These are phyloP conservation scores for Globisporangium spinosum DNA, from an alignment of 352 stramenopile species.

Conservation along the genomic window DNA sequence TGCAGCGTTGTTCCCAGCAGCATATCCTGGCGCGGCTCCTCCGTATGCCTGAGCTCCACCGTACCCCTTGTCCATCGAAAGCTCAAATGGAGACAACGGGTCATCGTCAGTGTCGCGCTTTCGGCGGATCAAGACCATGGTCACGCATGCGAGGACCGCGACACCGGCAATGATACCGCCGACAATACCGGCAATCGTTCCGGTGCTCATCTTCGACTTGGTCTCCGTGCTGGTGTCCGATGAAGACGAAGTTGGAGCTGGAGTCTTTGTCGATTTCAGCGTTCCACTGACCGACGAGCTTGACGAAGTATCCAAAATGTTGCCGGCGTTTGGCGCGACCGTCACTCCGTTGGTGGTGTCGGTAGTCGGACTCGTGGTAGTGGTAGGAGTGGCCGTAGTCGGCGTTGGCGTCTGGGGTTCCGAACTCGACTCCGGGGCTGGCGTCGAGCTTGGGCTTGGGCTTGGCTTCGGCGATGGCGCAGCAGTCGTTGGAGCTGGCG, in stretches of 20 bases:
- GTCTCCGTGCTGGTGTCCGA: conserved; percentile 13
- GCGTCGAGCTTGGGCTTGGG: not conserved
- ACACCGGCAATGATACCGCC: conserved; percentile 60
- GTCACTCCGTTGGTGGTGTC: not conserved
- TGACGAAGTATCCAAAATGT: conserved; percentile 7
- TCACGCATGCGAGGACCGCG: conserved; percentile 49
- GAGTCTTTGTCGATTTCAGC: conserved; percentile 12
- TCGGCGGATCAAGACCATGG: conserved; percentile 53
- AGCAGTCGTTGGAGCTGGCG: conserved; percentile 2
- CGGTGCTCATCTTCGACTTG: conserved; percentile 58
- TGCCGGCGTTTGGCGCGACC: not conserved
- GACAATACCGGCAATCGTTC: conserved; percentile 65
- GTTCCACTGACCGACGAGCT: conserved; percentile 9
- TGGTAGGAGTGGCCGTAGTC: conserved; percentile 2
- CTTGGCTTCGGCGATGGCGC: conserved; percentile 1
- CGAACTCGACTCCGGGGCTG: not conserved
- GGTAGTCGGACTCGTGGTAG: not conserved
- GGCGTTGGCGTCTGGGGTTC: conserved; percentile 3
- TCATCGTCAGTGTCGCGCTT: conserved; percentile 63
- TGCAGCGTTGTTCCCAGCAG: conserved; percentile 13
- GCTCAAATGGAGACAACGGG: conserved; percentile 75
- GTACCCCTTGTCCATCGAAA: conserved; percentile 85
- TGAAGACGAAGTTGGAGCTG: conserved; percentile 13
- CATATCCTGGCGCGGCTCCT: conserved; percentile 23
- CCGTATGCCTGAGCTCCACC: conserved; percentile 46